phyloP scores from a whole-genome alignment of 345 rosid species.

The Theobroma cacao region DNA sequence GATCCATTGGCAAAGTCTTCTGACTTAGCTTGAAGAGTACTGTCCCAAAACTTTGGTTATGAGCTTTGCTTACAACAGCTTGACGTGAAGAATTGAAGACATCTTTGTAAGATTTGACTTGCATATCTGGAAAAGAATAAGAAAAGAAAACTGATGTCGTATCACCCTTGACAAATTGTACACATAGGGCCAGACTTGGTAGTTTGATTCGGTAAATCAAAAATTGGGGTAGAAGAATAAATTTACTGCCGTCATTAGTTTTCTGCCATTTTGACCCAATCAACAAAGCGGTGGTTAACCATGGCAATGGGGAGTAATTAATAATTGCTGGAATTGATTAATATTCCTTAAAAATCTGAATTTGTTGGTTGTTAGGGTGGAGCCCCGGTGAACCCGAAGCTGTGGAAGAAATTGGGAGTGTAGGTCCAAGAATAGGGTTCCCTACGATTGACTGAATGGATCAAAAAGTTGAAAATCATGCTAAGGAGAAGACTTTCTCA shows the following conservation, averaged over 20 bases:
- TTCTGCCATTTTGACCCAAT: not conserved
- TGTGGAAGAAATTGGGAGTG: not conserved
- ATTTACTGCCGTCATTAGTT: not conserved
- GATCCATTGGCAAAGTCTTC: not conserved
- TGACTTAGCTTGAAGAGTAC: not conserved
- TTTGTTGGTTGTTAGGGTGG: not conserved
- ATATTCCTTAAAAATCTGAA: not conserved
- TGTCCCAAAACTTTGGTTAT: not conserved
- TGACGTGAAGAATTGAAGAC: not conserved
- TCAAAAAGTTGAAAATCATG: constrained; percentile 8
- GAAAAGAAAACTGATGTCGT: not conserved
- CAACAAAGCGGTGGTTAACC: not conserved
- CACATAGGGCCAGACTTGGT: not conserved
- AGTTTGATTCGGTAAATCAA: not conserved
- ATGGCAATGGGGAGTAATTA: not conserved
- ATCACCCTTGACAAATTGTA: not conserved
- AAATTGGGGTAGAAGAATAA: not conserved
- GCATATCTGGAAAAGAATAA: not conserved
- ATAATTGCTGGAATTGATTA: not conserved
- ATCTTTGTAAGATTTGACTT: not conserved
- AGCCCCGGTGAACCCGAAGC: not conserved
- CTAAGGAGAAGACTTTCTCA: not conserved
- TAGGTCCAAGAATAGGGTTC: not conserved
- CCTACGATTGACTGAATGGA: not conserved
- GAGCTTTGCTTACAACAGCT: not conserved